These are phyloP conservation scores for Euphorbia celastroides DNA, from an alignment of 441 rosid genomes.

Conservation along the genomic window DNA sequence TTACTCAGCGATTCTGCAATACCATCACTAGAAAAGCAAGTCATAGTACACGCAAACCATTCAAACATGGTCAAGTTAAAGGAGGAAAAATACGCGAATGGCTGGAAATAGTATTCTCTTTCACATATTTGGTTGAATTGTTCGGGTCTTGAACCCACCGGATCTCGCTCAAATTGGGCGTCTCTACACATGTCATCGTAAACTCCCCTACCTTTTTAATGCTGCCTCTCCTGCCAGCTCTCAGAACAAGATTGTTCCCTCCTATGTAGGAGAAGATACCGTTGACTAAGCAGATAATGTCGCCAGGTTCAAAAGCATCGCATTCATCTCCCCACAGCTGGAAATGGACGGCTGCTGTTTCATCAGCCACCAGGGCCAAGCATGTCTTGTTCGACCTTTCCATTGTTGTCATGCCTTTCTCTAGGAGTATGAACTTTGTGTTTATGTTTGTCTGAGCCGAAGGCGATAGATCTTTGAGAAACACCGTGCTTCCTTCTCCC, in stretches of 20 bases:
- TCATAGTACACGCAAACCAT: background rate
- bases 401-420: slow-evolving; percentile 32
- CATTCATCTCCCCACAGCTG: slow-evolving; percentile 82
- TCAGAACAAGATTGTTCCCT: slow-evolving; percentile 46
- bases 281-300: slow-evolving; percentile 46
- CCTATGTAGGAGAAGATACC: slow-evolving; percentile 76
- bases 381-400: slow-evolving; percentile 52
- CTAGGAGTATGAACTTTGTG: slow-evolving; percentile 61
- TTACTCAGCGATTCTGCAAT: too few species aligned
- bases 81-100: slow-evolving; percentile 62
- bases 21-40: too few species aligned
- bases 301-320: slow-evolving; percentile 54
- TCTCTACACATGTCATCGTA: slow-evolving; percentile 62
- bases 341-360: slow-evolving; percentile 70
- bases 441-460: slow-evolving; percentile 74
- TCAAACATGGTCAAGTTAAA: slow-evolving; percentile 13
- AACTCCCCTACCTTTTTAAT: slow-evolving; percentile 65
- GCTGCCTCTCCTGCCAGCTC: slow-evolving; percentile 68
- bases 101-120: slow-evolving; percentile 37
- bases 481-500: slow-evolving; percentile 18
- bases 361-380: slow-evolving; percentile 66
- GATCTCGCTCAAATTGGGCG: too few species aligned
- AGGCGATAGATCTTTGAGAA: slow-evolving; percentile 56
- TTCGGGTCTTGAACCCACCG: too few species aligned
- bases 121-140: slow-evolving; percentile 43